Conservation (phyloP, 192 early-diverging fungal genomes). For the Thamnidium elegans region DNA sequence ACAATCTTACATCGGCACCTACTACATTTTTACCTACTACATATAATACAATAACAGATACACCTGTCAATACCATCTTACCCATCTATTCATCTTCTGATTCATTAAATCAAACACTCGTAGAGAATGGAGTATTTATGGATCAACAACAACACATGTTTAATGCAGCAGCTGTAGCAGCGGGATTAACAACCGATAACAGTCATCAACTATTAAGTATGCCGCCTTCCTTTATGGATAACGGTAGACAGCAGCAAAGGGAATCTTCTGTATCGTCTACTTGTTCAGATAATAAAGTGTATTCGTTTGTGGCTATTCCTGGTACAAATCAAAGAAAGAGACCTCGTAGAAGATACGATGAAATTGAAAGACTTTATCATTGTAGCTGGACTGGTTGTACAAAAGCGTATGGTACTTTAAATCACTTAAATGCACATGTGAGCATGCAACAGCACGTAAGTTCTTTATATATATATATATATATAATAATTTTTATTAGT, state of each 20-base stretch:
- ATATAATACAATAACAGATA: not conserved
- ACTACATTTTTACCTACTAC: not conserved
- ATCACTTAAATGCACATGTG: constrained; percentile 63
- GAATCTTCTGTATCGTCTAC: constrained; percentile 16
- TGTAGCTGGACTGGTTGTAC: constrained; percentile 54
- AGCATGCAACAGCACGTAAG: constrained; percentile 57
- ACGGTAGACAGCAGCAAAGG: not conserved
- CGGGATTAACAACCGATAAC: not conserved
- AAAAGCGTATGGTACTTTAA: constrained; percentile 59
- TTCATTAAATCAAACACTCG: not conserved
- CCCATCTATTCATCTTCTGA: not conserved
- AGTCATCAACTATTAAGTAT: not conserved
- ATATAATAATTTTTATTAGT: no score
- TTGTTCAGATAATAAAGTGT: constrained; percentile 19
- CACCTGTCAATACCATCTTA: not conserved
- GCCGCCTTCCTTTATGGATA: not conserved
- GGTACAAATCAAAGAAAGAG: constrained; percentile 55
- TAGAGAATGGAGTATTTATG: not conserved
- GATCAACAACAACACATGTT: no score
- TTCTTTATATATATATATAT: no score
- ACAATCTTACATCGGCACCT: not conserved
- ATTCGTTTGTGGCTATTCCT: constrained; percentile 48
- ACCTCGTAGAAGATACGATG: constrained; percentile 55
- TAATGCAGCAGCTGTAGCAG: not conserved
- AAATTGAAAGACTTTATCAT: constrained; percentile 57